phyloP scores from a whole-genome alignment of 805 yeast species.

The Blastobotrys muscicola region DNA sequence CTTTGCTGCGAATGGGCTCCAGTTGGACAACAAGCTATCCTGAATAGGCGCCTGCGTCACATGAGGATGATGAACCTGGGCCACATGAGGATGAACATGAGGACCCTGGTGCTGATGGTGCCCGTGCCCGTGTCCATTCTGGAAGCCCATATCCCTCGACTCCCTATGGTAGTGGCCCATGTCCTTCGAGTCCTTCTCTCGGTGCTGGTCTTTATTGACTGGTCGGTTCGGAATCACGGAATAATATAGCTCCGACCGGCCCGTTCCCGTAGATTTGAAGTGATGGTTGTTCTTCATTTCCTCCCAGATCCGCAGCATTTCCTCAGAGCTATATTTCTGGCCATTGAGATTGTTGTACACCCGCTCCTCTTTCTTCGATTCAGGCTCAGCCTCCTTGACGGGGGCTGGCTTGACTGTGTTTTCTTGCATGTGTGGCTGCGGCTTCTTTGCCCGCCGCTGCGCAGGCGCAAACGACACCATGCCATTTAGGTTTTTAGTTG shows the following conservation, averaged over 20 bases:
- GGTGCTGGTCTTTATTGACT: background rate
- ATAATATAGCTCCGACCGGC: slow-evolving; percentile 24
- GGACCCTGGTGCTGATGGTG: background rate
- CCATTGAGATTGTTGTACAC: slow-evolving; percentile 30
- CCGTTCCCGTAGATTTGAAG: slow-evolving; percentile 17
- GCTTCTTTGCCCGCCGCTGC: no score
- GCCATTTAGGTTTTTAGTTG: background rate
- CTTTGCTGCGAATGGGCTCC: background rate
- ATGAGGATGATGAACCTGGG: no score
- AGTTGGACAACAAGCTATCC: slow-evolving; percentile 1
- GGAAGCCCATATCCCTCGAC: background rate
- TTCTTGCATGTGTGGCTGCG: no score
- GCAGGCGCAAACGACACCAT: background rate
- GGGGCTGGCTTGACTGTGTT: no score
- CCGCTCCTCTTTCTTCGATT: background rate
- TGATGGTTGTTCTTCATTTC: slow-evolving; percentile 28
- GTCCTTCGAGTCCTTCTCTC: slow-evolving; percentile 12
- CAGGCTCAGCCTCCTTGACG: background rate
- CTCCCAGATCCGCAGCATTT: slow-evolving; percentile 46
- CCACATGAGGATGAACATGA: background rate
- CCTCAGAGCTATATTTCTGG: slow-evolving; percentile 39
- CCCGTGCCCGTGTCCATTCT: background rate
- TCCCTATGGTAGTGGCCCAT: background rate
- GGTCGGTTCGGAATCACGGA: slow-evolving; percentile 24
- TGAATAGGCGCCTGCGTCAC: background rate